Base-by-base conservation (phyloP, 2,329 filamentous ascomycete species). In the Fusarium palustre region DNA sequence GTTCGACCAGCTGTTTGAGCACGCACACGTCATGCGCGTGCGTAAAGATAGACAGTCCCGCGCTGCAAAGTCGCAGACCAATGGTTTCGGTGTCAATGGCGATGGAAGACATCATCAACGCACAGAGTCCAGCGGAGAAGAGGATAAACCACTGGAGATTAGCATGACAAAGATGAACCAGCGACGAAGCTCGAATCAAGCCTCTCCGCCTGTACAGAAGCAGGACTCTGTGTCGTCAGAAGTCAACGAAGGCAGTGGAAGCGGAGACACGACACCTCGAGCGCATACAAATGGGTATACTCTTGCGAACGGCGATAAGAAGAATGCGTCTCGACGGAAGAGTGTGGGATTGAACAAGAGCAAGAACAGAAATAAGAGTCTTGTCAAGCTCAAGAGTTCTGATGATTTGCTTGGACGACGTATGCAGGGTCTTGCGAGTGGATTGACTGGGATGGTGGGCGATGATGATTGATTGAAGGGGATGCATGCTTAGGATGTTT, bases 91-190 rank as follows among this genome's bases (percentile, higher is more conserved):
- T 10, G 50, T 60, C 39, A 74, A 76, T 39, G 68, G 75, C 12
- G 61, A 75, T 7, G 72, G 72, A 43, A 75, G 73, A 30, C 76
- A 75, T 49, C 76, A 75, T 50, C 57, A 68, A 12, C 70, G 76
- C 33, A 86, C 82, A 46, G 91, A 88, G 79, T 92, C 83, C 16
- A 91, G 90, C 13, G 92, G 89, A 0, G 93, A 96, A 34, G 94
- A 97, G 68, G 94, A 97, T 54, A 81, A 84, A 22, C 92, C 93
- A 5, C 79, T 97, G 12, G 94, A 97, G 79, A 97, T 97, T 83
- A 89, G 86, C 72, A 87, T 90, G 83, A 86, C 85, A 15, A 82
- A 81, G 66, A 74, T 81, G 63, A 79, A 78, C 36, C 75, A 81
- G 12, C 76, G 81, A 11, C 76, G 80, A 15, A 74, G 74, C 50